Base-by-base conservation (phyloP, 1,284 basidiomycete species). In the Veloboletus limbatus region DNA sequence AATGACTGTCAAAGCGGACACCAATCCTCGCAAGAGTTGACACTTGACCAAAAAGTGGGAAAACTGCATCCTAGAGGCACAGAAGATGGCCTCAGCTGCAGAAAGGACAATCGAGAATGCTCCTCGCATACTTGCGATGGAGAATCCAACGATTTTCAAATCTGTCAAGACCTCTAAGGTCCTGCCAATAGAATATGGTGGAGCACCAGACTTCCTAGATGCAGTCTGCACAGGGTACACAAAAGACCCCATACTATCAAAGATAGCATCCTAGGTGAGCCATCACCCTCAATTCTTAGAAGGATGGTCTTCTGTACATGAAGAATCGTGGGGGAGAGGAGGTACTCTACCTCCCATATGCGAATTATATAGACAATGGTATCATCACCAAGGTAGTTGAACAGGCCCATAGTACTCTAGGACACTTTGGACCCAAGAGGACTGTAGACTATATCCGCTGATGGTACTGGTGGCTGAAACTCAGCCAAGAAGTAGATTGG, bases 361-460 rank as follows among this genome's bases (percentile, higher is more conserved):
- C 8, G 3, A 30, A 40, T 2, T 22, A 20, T 6, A n/a, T 30
- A 11, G 38, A 14, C 2, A 6, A 40, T 8, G 10, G 13, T 3
- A 8, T 40, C 4, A 30, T 20, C 10, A 14, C 27, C 16, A 30
- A 4, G 13, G 38, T 45, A 3, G 26, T 39, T 11, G 18, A 48
- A 8, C 30, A 37, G 17, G 34, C 40, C 34, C 48, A 16, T 47
- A 63, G 36, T 62, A 64, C 57, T 54, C 9, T 67, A 62, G 28
- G 59, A 1, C 44, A 50, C n/a, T 39, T 46, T 8, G 31, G 35
- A 3, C 8, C 48, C 13, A 18, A 28, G 9, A 18, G 21, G 3
- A 50, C 40, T 11, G 43, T 21, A 14, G 36, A 43, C 16, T 49
- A 49, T 28, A 27, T 45, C 28, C 5, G 14, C 25, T 21, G 34